Evolutionary conservation across 768 basidiomycete genomes (phyloP).

Genomic region (Tulasnella sp.): DNA sequence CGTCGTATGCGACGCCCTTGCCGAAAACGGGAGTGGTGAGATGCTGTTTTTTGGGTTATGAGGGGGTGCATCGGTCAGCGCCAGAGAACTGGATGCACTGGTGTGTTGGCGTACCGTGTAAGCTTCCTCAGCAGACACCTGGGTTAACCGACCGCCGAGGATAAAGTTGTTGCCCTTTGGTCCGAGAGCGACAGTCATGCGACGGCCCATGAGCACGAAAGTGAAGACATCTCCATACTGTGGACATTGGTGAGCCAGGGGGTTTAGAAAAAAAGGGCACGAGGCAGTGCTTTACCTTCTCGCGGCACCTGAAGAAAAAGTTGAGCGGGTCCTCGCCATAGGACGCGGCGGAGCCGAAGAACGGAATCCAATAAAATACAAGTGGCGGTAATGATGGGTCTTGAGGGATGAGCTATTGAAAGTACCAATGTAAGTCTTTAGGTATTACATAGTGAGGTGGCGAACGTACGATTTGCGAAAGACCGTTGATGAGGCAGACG

Average conservation of each 20-base stretch:
- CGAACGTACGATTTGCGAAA: slow-evolving; percentile 68
- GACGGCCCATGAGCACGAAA: slow-evolving; percentile 83
- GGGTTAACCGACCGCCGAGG: slow-evolving; percentile 86
- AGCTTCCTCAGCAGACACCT: slow-evolving; percentile 93
- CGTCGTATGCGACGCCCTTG: slow-evolving; percentile 95
- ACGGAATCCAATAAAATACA: slow-evolving; percentile 90
- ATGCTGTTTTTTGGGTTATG: slow-evolving; percentile 47
- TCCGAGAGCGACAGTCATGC: slow-evolving; percentile 85
- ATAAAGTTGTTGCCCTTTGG: slow-evolving; percentile 91
- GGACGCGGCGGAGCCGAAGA: slow-evolving; percentile 79
- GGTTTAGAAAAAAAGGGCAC: slow-evolving; percentile 1
- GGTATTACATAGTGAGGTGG: slow-evolving; percentile 4
- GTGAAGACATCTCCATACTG: slow-evolving; percentile 98
- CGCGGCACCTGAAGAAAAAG: slow-evolving; percentile 74
- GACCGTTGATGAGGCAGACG: slow-evolving; percentile 64
- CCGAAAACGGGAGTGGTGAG: slow-evolving; percentile 94
- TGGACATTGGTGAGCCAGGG: background rate
- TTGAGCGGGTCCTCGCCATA: slow-evolving; percentile 92
- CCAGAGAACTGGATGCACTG: slow-evolving; percentile 24
- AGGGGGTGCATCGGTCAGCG: background rate
- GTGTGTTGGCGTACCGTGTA: slow-evolving; percentile 59
- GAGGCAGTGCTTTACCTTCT: slow-evolving; percentile 54
- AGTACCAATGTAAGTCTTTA: background rate
- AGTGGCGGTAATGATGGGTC: slow-evolving; percentile 74
- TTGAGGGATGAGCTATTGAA: slow-evolving; percentile 56